Conservation (phyloP, 208 protist species). For the Spongospora subterranea region DNA sequence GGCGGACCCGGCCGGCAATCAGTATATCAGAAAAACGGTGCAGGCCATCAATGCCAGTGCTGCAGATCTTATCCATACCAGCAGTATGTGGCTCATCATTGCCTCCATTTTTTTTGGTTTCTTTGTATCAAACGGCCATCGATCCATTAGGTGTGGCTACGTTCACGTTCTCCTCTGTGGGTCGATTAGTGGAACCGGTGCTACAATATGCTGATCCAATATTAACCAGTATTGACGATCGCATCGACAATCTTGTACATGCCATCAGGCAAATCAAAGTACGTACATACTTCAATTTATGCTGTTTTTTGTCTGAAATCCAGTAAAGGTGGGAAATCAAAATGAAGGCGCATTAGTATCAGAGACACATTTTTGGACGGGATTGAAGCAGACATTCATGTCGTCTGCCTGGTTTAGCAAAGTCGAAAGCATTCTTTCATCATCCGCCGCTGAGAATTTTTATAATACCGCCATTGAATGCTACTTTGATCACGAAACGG, state of each 20-base stretch:
- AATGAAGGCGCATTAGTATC: background rate
- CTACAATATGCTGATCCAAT: conserved; percentile 1
- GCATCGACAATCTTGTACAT: background rate
- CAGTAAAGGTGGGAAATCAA: background rate
- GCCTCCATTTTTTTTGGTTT: no score
- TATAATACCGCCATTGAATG: background rate
- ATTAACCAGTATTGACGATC: background rate
- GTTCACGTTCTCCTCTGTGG: conserved; percentile 27
- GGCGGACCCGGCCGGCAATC: background rate
- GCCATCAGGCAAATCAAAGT: background rate
- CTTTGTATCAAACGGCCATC: no score
- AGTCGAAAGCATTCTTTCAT: conserved; percentile 3
- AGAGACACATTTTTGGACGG: background rate
- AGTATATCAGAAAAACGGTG: conserved; percentile 27
- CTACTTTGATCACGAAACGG: background rate
- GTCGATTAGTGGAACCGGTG: conserved; percentile 7
- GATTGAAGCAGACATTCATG: conserved; percentile 28
- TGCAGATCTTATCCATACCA: background rate
- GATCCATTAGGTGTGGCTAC: background rate
- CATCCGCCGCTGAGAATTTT: conserved; percentile 1
- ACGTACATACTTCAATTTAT: background rate
- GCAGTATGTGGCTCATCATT: background rate
- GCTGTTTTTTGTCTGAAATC: background rate
- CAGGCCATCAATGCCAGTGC: background rate
- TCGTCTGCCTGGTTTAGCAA: conserved; percentile 31